Evolutionary conservation across 2,329 filamentous ascomycete species (phyloP), one percentile per base, ranked within the genome.

Genomic region (Sclerotinia minor): DNA sequence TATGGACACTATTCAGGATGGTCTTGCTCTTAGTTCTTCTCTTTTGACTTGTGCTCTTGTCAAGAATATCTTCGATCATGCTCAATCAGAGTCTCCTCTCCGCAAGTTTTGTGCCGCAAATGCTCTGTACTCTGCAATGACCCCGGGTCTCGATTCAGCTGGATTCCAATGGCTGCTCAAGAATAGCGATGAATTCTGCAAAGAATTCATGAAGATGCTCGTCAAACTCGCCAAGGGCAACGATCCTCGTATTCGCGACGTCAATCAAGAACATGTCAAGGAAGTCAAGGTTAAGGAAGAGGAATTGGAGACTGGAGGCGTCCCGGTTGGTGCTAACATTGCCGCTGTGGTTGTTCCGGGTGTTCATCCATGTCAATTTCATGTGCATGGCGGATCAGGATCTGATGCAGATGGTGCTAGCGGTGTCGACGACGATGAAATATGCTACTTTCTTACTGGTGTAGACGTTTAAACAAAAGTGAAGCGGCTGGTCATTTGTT

Each of bases 1-100:
- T 1, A 74, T 75, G 68, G 74, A 75, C 15, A 52, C 50, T 2
- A 71, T 75, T 26, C 74, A 75, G 50, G 72, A 75, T 63, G 72
- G 69, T 5, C 73, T 73, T 49, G 32, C 54, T 8, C 45, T 70
- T 11, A 53, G 70, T 2, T 52, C 67, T 2, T 69, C 53, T 17
- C 52, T 73, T 11, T 71, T 73, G 19, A 50, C 69, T 1, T 21
- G 49, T 5, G 32, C 29, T 17, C 26, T 74, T 0, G 60, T 71
- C n/a, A 55, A 67, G 8, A 63, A 59, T 3, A 69, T 75, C 13
- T 73, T 72, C 26, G 45, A 63, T 1, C 61, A 71, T 47, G 69
- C 70, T 9, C 0, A 17, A 5, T 17, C 54, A 2, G 38, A 54
- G 2, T 72, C 69, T 2, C 67, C 57, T 24, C 63, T 75, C 24